phyloP scores from a whole-genome alignment of 257 asterid genomes.

The Knoxia roxburghii region DNA sequence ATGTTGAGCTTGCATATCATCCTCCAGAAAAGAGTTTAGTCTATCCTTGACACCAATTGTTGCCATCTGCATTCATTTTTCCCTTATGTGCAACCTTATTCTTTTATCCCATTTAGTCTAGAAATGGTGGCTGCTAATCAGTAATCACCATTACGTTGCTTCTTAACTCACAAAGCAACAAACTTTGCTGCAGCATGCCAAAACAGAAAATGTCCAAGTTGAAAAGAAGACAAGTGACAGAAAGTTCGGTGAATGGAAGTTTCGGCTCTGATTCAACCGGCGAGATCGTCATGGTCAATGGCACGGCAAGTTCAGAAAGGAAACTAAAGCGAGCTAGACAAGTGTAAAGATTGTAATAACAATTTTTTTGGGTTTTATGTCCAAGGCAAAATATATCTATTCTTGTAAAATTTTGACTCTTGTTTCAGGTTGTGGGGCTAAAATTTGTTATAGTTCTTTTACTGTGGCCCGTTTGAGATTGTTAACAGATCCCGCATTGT shows the following conservation, averaged over 20 bases:
- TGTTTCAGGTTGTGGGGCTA: no score
- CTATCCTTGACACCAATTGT: neutral
- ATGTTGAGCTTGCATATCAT: neutral
- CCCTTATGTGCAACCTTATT: neutral
- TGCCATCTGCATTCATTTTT: neutral
- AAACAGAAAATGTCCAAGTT: constrained; percentile 26
- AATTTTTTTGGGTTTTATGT: neutral
- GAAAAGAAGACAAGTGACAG: constrained; percentile 29
- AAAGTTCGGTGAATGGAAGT: constrained; percentile 22
- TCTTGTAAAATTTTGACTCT: no score
- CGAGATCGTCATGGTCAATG: neutral
- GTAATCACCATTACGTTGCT: neutral
- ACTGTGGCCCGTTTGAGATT: neutral
- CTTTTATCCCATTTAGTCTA: neutral
- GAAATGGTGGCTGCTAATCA: neutral
- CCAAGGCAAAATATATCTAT: no score
- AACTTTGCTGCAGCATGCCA: constrained; percentile 35
- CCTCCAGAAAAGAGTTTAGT: neutral
- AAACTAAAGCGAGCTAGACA: neutral
- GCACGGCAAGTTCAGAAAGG: neutral
- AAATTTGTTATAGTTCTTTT: neutral
- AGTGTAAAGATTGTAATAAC: neutral
- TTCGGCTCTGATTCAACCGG: neutral
- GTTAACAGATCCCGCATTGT: no score
- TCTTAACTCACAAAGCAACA: neutral